These are phyloP conservation scores for Suhomyces maxii DNA, from an alignment of 1,139 yeast species.

Conservation along the genomic window DNA sequence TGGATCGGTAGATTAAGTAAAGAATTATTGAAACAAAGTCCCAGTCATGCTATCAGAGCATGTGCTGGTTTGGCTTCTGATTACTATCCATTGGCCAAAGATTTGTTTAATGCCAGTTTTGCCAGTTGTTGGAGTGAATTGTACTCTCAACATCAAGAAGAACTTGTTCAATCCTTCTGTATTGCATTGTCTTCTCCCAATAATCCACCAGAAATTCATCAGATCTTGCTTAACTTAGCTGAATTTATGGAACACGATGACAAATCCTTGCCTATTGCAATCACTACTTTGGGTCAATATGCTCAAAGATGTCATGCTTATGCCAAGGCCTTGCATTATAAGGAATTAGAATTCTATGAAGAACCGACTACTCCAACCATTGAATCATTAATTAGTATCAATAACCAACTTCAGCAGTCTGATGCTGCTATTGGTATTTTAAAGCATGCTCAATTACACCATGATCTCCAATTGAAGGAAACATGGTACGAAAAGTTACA, in stretches of 20 bases:
- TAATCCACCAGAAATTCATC: constrained; percentile 95
- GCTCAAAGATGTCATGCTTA: constrained; percentile 97
- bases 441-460: constrained; percentile 93
- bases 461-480: constrained; percentile 88
- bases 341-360: constrained; percentile 90
- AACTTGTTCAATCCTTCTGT: constrained; percentile 80
- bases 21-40: constrained; percentile 85
- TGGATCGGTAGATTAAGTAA: constrained; percentile 90
- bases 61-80: constrained; percentile 90
- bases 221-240: constrained; percentile 81
- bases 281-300: constrained; percentile 84
- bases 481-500: constrained; percentile 97
- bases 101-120: constrained; percentile 90
- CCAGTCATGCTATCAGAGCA: constrained; percentile 92
- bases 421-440: constrained; percentile 98
- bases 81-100: constrained; percentile 86
- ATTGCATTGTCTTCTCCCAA: constrained; percentile 86
- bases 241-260: constrained; percentile 99
- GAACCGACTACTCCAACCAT: constrained; percentile 92
- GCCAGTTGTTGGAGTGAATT: constrained; percentile 95
- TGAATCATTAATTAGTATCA: constrained; percentile 87
- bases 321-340: constrained; percentile 95
- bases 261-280: constrained; percentile 87
- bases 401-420: constrained; percentile 91
- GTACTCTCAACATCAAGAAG: constrained; percentile 90